Conservation (phyloP, 2,329 filamentous ascomycete species). For the Fusarium avenaceum region DNA sequence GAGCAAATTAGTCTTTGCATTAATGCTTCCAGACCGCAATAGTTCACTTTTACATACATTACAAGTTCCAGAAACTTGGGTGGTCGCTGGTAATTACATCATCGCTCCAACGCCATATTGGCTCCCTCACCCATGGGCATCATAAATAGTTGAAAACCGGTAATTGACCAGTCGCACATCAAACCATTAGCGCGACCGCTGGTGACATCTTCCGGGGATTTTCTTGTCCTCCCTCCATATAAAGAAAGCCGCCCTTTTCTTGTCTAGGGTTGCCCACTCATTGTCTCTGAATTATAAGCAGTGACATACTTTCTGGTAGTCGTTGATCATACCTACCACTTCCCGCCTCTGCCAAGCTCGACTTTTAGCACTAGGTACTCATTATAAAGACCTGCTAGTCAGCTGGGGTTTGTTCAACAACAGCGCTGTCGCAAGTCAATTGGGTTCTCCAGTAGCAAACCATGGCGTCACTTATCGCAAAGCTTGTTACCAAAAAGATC, state of each 20-base stretch:
- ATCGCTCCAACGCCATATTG: conserved; percentile 33
- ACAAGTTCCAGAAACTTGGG: conserved; percentile 31
- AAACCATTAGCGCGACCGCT: conserved; percentile 10
- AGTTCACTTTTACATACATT: conserved; percentile 5
- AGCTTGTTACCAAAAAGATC: conserved; percentile 69
- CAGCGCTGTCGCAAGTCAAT: not conserved
- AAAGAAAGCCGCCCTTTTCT: conserved; percentile 9
- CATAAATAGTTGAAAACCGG: conserved; percentile 35
- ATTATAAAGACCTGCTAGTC: conserved; percentile 2
- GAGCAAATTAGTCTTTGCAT: conserved; percentile 13
- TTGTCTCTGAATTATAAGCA: conserved; percentile 30
- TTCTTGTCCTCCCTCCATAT: conserved; percentile 16
- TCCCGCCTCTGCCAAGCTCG: conserved; percentile 8
- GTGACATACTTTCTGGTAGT: conserved; percentile 23
- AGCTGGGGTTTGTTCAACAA: not conserved
- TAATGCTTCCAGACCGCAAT: conserved; percentile 18
- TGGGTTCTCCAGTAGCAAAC: conserved; percentile 6
- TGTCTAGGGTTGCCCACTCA: conserved; percentile 25
- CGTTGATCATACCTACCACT: not conserved
- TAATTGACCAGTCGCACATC: conserved; percentile 32
- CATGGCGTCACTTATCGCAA: conserved; percentile 68
- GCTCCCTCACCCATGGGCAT: conserved; percentile 43
- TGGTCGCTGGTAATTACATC: conserved; percentile 47
- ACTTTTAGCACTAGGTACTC: conserved; percentile 1
- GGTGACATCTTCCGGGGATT: conserved; percentile 5